Evolutionary conservation across 257 asterid species (phyloP), one percentile per base, ranked within the genome.

Genomic region (Sherardia arvensis): DNA sequence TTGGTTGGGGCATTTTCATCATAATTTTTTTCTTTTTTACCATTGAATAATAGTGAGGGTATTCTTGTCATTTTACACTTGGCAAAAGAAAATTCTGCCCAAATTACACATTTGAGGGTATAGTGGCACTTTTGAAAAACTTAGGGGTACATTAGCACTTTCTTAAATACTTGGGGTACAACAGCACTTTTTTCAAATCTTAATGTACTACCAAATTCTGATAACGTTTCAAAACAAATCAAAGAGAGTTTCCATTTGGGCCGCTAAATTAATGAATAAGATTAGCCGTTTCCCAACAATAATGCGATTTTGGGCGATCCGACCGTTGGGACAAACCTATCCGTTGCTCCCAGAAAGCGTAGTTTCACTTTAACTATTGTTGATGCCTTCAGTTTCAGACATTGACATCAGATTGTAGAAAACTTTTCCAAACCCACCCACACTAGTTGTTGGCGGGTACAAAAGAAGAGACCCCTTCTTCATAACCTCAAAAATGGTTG

Each of bases 401-500:
- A 43, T 43, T n/a, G 14, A 30, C 5, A 23, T 30, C 21, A 20
- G 43, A 18, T 29, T n/a, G 53, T 22, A 20, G 63, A 59, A 32
- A 3, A 26, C 57, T 33, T 27, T 36, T 36, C 8, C 25, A 5
- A 20, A 4, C 22, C 47, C 17, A 9, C 22, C 49, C 49, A 4
- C 51, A 43, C 51, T 43, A 43, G 51, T 14, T 40, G 28, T 15
- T 54, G 33, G 70, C 59, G 66, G 32, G 60, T 55, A 54, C 58
- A 36, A 32, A 51, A 49, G 56, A 49, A 14, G 23, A 1, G 20
- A 48, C 21, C 51, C 20, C 15, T 65, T n/a, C 65, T n/a, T 66
- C 14, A 18, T 27, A 51, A 30, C 65, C 65, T 61, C 7, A 20
- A 71, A 69, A 74, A 92, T 92, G 99, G 97, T 89, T 36, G 97